A percentile compares a stretch with the other conserved stretches of the same genome.
phyloP scores from a whole-genome alignment of 352 stramenopile species.

The Thalassiosira tumida region DNA sequence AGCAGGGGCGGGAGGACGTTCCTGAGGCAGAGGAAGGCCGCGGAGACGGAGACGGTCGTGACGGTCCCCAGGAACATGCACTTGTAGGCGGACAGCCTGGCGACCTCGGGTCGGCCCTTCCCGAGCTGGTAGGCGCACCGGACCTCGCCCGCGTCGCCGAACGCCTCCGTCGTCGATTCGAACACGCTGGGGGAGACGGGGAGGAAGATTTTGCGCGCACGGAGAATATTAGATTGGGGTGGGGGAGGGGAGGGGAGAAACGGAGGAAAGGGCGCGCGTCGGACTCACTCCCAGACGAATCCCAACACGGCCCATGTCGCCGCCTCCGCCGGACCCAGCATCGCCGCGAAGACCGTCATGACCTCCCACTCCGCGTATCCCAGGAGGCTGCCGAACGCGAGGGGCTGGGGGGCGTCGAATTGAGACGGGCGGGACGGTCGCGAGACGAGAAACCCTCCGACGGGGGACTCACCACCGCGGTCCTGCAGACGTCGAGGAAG shows the following conservation, averaged over 20 bases:
- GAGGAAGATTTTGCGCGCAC: too few relatives aligned
- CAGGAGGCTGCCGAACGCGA: slow-evolving; percentile 80
- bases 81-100: slow-evolving; percentile 84
- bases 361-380: slow-evolving; percentile 85
- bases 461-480: too few relatives aligned
- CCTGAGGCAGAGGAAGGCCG: slow-evolving; percentile 73
- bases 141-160: slow-evolving; percentile 85
- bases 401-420: slow-evolving; percentile 40
- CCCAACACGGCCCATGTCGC: slow-evolving; percentile 86
- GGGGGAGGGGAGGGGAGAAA: too few relatives aligned
- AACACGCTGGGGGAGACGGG: too few relatives aligned
- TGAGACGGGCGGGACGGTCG: too few relatives aligned
- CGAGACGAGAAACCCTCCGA: too few relatives aligned
- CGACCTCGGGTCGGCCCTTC: slow-evolving; percentile 76
- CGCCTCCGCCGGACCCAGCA: slow-evolving; percentile 74
- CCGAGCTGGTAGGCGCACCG: slow-evolving; percentile 86
- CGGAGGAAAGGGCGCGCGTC: too few relatives aligned
- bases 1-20: slow-evolving; percentile 81
- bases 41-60: slow-evolving; percentile 72
- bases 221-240: too few relatives aligned
- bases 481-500: slow-evolving; percentile 72
- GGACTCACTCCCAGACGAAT: slow-evolving; percentile 82
- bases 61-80: slow-evolving; percentile 79
- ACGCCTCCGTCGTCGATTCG: slow-evolving; percentile 80
- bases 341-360: slow-evolving; percentile 78